Conservation (phyloP, 768 basidiomycete genomes). For the Hortiboletus campestris region DNA sequence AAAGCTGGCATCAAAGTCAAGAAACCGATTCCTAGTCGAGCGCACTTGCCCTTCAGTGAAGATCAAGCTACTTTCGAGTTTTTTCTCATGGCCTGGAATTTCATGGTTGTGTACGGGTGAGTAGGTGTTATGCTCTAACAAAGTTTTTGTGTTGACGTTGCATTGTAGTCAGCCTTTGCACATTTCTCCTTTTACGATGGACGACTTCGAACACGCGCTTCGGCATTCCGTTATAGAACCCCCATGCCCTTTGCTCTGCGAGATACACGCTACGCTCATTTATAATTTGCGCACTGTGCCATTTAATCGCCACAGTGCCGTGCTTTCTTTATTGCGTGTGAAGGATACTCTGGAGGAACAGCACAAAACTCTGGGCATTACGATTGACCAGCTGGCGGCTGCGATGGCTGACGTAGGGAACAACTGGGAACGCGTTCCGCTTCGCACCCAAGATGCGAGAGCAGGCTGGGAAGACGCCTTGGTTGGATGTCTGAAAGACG, state of each 20-base stretch:
- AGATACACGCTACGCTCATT: conserved; percentile 86
- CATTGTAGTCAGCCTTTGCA: conserved; percentile 74
- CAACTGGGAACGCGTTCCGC: conserved; percentile 79
- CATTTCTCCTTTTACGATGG: conserved; percentile 85
- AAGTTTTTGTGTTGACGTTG: conserved; percentile 2
- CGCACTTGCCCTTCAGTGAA: conserved; percentile 67
- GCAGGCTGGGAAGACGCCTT: conserved; percentile 92
- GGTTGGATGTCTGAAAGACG: conserved; percentile 85
- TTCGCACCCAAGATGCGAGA: conserved; percentile 70
- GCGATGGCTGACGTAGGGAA: conserved; percentile 82
- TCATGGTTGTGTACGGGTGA: conserved; percentile 91
- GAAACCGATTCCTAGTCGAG: conserved; percentile 63
- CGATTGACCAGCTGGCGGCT: conserved; percentile 58
- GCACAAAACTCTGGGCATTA: conserved; percentile 49
- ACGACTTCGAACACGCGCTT: conserved; percentile 88
- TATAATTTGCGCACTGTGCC: conserved; percentile 85
- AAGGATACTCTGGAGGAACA: conserved; percentile 44
- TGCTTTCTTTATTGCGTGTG: conserved; percentile 55
- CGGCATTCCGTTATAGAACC: conserved; percentile 70
- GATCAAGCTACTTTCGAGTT: conserved; percentile 68
- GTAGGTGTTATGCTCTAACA: conserved; percentile 21
- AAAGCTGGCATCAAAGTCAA: conserved; percentile 69
- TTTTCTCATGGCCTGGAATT: conserved; percentile 93
- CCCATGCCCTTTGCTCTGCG: conserved; percentile 75
- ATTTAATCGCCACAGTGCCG: conserved; percentile 71